These are phyloP conservation scores for Fagus crenata DNA, from an alignment of 306 rosid genomes.

Conservation along the genomic window DNA sequence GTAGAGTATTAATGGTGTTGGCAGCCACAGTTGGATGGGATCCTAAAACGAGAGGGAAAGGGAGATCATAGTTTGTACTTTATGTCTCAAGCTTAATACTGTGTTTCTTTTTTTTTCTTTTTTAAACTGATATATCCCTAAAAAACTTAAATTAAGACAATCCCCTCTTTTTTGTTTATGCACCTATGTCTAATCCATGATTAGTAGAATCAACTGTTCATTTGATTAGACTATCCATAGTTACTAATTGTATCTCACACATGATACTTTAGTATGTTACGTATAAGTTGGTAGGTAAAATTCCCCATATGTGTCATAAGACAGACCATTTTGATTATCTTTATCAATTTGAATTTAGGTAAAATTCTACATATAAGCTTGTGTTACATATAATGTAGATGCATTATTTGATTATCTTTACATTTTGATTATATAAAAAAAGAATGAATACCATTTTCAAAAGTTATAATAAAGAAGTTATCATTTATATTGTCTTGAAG, in stretches of 20 bases:
- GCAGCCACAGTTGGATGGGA: slow-evolving; percentile 9
- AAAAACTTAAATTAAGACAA: neutral
- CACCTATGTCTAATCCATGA: neutral
- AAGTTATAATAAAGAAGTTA: neutral
- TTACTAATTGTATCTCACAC: neutral
- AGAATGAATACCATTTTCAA: neutral
- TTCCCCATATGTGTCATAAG: neutral
- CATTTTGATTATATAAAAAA: neutral
- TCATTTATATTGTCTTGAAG: neutral
- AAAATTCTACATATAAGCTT: too few species aligned
- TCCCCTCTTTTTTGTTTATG: neutral
- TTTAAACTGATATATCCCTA: too few species aligned
- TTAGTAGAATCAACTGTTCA: neutral
- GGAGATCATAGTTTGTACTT: neutral
- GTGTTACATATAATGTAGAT: neutral
- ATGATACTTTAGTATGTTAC: neutral
- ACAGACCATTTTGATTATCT: neutral
- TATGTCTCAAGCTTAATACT: neutral
- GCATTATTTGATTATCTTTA: neutral
- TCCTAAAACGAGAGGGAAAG: neutral
- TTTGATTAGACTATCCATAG: neutral
- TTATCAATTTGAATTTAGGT: neutral
- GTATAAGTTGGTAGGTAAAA: neutral
- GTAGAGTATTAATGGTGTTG: neutral
- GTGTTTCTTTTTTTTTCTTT: too few species aligned